Conservation (phyloP, 225 moss, liverwort and hornwort genomes). For the Pleurozium schreberi region DNA sequence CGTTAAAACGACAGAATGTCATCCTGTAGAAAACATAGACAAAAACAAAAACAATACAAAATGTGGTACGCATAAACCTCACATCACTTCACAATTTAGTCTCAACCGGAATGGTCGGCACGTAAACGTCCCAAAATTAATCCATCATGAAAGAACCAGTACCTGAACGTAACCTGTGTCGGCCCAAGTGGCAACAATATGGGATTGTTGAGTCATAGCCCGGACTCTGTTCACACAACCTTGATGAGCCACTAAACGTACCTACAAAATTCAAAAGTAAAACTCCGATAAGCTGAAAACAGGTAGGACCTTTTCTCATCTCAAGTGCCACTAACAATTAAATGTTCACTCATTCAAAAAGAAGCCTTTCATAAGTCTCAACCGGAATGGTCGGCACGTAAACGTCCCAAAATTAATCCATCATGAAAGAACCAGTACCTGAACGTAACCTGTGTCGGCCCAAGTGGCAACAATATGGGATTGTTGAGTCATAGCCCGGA, state of each 20-base stretch:
- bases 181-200: conserved; percentile 81
- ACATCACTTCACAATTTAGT: not conserved
- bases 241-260: conserved; percentile 67
- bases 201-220: conserved; percentile 84
- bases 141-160: not conserved
- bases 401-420: not conserved
- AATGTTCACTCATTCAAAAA: too few relatives aligned
- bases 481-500: conserved; percentile 84
- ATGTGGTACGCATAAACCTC: not conserved
- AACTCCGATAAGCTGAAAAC: not conserved
- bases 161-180: conserved; percentile 98
- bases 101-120: not conserved
- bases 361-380: too few relatives aligned
- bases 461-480: conserved; percentile 80
- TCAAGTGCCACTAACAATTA: not conserved
- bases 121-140: not conserved
- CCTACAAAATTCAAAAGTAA: conserved; percentile 16
- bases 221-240: conserved; percentile 89
- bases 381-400: not conserved
- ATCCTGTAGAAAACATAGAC: not conserved
- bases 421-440: conserved; percentile 28
- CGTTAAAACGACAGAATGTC: not conserved
- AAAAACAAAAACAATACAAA: not conserved
- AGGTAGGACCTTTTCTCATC: not conserved
- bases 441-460: conserved; percentile 91